Evolutionary conservation across 2,329 filamentous ascomycete genomes (phyloP).

Genomic region (Bipolaris sorokiniana): DNA sequence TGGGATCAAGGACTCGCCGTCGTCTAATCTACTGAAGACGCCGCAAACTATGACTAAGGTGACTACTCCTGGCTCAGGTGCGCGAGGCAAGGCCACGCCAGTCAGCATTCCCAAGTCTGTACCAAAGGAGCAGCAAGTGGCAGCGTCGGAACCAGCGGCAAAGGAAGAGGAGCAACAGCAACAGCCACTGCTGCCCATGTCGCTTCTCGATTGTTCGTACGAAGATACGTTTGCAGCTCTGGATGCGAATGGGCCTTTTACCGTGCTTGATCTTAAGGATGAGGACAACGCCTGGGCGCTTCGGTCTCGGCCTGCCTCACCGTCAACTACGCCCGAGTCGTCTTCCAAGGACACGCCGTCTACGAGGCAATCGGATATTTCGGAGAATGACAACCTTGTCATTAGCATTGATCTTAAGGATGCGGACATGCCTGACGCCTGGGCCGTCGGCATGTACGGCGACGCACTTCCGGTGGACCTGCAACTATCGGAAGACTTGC

Average conservation of each 20-base stretch:
- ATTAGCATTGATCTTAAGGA: conserved; percentile 50
- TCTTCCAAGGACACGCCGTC: conserved; percentile 47
- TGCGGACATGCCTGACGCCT: conserved; percentile 42
- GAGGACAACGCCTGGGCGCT: conserved; percentile 44
- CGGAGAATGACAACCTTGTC: conserved; percentile 50
- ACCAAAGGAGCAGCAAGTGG: conserved; percentile 33
- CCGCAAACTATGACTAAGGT: conserved; percentile 45
- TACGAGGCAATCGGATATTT: conserved; percentile 52
- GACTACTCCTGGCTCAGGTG: conserved; percentile 42
- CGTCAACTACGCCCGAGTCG: conserved; percentile 44
- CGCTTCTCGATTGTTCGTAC: conserved; percentile 42
- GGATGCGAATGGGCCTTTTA: conserved; percentile 41
- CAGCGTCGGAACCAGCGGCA: conserved; percentile 23
- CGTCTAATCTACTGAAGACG: conserved; percentile 48
- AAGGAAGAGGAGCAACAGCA: conserved; percentile 29
- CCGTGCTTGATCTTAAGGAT: conserved; percentile 44
- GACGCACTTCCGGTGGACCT: conserved; percentile 40
- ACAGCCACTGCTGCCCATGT: conserved; percentile 35
- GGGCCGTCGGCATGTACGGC: conserved; percentile 35
- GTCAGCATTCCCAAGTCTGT: conserved; percentile 31
- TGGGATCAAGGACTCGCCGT: conserved; percentile 47
- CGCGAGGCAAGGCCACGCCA: conserved; percentile 43
- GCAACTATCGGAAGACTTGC: conserved; percentile 41
- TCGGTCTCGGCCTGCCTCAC: conserved; percentile 42
- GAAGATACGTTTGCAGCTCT: conserved; percentile 44